Conservation (phyloP, 176 grass and related monocot species). For the Metroxylon sagu region DNA sequence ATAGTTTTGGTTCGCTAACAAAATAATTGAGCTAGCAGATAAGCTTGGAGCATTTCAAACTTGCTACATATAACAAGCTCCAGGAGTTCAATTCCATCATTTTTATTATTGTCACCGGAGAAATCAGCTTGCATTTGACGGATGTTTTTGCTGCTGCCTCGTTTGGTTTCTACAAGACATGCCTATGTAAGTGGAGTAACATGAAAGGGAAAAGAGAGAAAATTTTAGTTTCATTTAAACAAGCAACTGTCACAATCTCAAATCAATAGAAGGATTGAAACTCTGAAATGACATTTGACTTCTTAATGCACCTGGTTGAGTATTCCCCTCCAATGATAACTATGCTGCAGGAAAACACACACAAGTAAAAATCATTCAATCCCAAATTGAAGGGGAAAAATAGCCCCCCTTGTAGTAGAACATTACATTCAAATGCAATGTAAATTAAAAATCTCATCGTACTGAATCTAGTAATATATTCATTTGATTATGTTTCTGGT, state of each 20-base stretch:
- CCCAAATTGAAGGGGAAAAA: not conserved
- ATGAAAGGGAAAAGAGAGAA: conserved; percentile 2
- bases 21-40: too few relatives aligned
- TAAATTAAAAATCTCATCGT: too few relatives aligned
- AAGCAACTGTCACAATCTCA: conserved; percentile 35
- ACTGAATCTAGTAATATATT: too few relatives aligned
- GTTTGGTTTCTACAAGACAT: conserved; percentile 79
- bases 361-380: not conserved
- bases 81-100: not conserved
- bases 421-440: too few relatives aligned
- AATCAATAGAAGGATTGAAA: conserved; percentile 80
- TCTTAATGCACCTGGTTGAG: conserved; percentile 56
- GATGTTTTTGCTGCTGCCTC: conserved; percentile 35
- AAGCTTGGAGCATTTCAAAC: too few relatives aligned
- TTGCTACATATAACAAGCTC: too few relatives aligned
- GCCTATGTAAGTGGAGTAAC: not conserved
- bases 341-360: conserved; percentile 32
- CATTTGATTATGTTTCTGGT: too few relatives aligned
- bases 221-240: conserved; percentile 7
- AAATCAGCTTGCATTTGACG: conserved; percentile 36
- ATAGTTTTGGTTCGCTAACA: too few relatives aligned
- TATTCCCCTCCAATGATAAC: conserved; percentile 95
- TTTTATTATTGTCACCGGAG: conserved; percentile 22
- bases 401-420: too few relatives aligned
- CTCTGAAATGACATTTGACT: conserved; percentile 83